Evolutionary conservation across 2,329 filamentous ascomycete species (phyloP).

Genomic region (Ophiostoma quercus): DNA sequence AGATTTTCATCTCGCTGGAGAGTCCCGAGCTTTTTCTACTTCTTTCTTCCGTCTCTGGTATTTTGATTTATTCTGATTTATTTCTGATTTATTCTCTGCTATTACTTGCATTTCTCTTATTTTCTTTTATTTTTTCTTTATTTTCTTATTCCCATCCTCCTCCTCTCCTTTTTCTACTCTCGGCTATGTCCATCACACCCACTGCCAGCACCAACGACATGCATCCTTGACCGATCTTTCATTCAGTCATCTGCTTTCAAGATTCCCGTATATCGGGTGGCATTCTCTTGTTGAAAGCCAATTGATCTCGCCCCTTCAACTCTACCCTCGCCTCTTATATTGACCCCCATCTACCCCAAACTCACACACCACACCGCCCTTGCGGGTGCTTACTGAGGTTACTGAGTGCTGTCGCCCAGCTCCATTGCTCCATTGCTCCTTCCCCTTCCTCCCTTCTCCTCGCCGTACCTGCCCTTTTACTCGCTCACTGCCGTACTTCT

Average conservation of each 20-base stretch:
- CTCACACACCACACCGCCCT: constrained; percentile 11
- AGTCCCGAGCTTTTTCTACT: not conserved
- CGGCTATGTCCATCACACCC: not conserved
- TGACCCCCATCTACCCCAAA: constrained; percentile 1
- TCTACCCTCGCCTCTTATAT: not conserved
- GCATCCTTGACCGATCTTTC: constrained; percentile 9
- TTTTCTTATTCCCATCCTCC: not conserved
- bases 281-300: not conserved
- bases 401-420: not conserved
- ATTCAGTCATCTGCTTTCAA: constrained; percentile 4
- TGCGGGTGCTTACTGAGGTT: constrained; percentile 2
- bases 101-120: no score
- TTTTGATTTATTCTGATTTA: not conserved
- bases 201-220: not conserved
- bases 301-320: not conserved
- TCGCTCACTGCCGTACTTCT: constrained; percentile 5
- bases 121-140: not conserved
- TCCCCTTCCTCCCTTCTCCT: not conserved
- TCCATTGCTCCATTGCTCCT: not conserved
- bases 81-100: not conserved
- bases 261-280: not conserved
- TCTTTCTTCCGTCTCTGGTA: not conserved
- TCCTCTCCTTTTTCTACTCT: constrained; percentile 1
- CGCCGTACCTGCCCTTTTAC: not conserved
- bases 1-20: not conserved